Evolutionary conservation across 805 yeast genomes (phyloP), one percentile per base, ranked within the genome.

Genomic region (Candida dajiaensis): DNA sequence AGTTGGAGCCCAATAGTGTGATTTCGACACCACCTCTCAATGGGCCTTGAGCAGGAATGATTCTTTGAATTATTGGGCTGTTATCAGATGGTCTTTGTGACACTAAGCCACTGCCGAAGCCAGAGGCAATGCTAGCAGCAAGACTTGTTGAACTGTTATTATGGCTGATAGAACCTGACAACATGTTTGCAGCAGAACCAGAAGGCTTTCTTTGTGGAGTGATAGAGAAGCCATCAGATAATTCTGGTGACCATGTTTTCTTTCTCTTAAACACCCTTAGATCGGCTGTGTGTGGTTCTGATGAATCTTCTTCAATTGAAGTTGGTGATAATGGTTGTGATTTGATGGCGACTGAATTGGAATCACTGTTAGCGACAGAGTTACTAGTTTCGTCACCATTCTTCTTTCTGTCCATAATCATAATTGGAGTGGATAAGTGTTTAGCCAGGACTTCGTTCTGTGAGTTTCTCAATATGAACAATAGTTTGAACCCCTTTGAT

Each of bases 21-120:
- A 94, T 87, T 64, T 94, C 99, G 38, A 90, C 83, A 16, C 99
- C 99, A 54, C 99, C 99, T 52, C 96, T 76, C 12, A 89, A 77
- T 10, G 97, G 96, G 3, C 99, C 99, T 63, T 87, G 94, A 0
- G 95, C 84, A 1, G 99, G 99, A 48, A 94, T 90, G 11, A 94
- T 84, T 48, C 96, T 75, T 63, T 89, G 92, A 44, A 92, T 83
- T 0, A 50, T 35, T 31, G 61, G 58, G 41, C 38, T 22, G 41
- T 45, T 25, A 19, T 36, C 15, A 42, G 48, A 35, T 5, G 40
- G 19, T 13, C 44, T 38, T 6, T 35, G 33, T 7, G 36, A 21
- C 6, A 15, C 20, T 6, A 36, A 6, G 10, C 40, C 15, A 37
- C 7, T 23, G 11, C 40, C 36, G 20, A 33, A 33, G 9, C 36